Base-by-base conservation (phyloP, 495 filamentous ascomycete species). In the Tuber magnatum region DNA sequence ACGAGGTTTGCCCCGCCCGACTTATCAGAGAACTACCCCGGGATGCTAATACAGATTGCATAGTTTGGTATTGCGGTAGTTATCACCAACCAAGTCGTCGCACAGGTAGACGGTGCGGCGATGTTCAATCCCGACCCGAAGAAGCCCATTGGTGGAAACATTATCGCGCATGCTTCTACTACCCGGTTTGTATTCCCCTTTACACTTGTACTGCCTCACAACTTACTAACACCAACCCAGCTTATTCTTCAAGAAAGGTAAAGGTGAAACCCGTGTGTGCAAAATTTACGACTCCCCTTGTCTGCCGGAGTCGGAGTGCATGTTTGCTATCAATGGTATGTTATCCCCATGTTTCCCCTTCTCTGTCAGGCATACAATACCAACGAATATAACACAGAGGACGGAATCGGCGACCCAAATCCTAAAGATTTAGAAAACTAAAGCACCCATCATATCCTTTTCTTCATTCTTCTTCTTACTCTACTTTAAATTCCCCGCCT, bases 121-220 rank as follows among this genome's bases (percentile, higher is more conserved):
- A 99, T 99, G 95, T 99, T 97, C 86, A 99, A 99, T 78, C 95
- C 95, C 0, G 95, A 99, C 81, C 95, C 95, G 9, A 99, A 99
- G 88, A 99, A 99, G 82, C 95, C 95, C 1, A 97, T 99, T 84
- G 95, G 95, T 72, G 95, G 95, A 77, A 97, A 99, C 83, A 98
- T 99, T 82, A 97, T 99, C 83, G 95, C 95, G 22, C 95, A 99
- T 83, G 93, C 95, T 51, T 95, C 92, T 79, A 99, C 95, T 10
- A 99, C 95, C 16, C 83, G 88, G 39, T 72, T 18, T 35, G 56
- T 35, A 65, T 32, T 65, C 28, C 32, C 51, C 51, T 35, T 35
- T 35, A 35, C 32, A 65, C 28, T 65, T 35, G 28, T 65, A 35
- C 14, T 18, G 18, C 3, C 3, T 20, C 56, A 35, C 56, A 28